phyloP scores from a whole-genome alignment of 805 yeast genomes.

The Debaryomyces tyrocola region DNA sequence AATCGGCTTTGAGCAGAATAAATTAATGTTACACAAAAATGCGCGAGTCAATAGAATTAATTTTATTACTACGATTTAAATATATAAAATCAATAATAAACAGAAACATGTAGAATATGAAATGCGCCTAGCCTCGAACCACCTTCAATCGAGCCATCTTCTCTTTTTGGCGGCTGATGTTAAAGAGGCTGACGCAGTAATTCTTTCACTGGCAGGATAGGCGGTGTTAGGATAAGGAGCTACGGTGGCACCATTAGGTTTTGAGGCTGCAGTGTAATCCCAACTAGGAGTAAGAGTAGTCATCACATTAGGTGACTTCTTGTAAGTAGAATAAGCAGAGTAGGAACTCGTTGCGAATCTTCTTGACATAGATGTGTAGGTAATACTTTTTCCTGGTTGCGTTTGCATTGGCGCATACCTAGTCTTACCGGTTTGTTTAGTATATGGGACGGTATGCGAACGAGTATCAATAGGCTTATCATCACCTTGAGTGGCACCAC shows the following conservation, averaged over 20 bases:
- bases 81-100: too few species aligned
- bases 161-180: constrained; percentile 30
- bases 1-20: not conserved
- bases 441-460: constrained; percentile 70
- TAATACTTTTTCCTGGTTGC: constrained; percentile 75
- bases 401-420: constrained; percentile 91
- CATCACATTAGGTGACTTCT: constrained; percentile 40
- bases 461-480: constrained; percentile 26
- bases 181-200: constrained; percentile 38
- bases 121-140: too few species aligned
- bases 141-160: constrained; percentile 37
- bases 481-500: constrained; percentile 22
- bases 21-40: too few species aligned
- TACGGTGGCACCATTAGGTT: constrained; percentile 66
- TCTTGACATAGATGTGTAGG: constrained; percentile 65
- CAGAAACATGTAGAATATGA: too few species aligned
- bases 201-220: constrained; percentile 60
- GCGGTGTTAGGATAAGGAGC: constrained; percentile 67
- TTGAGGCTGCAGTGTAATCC: constrained; percentile 66
- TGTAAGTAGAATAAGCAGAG: constrained; percentile 48
- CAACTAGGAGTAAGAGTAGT: constrained; percentile 88
- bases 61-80: too few species aligned
- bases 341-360: constrained; percentile 68
- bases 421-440: constrained; percentile 72
- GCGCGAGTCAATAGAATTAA: too few species aligned